Conservation (phyloP, 2,329 filamentous ascomycete species). For the Ophiostoma ulmi region DNA sequence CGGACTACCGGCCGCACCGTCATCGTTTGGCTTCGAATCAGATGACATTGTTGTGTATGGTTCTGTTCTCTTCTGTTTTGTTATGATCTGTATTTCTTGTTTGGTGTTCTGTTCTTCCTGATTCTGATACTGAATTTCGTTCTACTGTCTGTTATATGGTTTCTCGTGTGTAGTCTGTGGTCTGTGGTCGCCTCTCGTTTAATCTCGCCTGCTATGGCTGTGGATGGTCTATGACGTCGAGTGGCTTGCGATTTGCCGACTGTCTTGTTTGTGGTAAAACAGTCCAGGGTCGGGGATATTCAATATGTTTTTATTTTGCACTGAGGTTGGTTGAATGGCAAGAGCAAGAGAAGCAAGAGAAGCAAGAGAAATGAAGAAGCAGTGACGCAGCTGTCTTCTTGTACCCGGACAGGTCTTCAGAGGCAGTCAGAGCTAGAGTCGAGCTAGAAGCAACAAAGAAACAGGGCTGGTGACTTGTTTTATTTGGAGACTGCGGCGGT, state of each 20-base stretch:
- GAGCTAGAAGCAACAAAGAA: slow-evolving; percentile 12
- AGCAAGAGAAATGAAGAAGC: background rate
- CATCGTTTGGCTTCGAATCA: background rate
- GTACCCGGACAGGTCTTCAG: background rate
- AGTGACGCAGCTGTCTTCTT: background rate
- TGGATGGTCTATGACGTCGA: slow-evolving; percentile 16
- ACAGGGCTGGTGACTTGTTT: slow-evolving; percentile 3
- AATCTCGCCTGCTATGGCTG: background rate
- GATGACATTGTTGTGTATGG: background rate
- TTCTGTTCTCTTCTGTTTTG: background rate
- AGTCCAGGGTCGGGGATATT: background rate
- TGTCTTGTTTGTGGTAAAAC: background rate
- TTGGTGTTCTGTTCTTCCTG: background rate
- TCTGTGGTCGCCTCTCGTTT: background rate
- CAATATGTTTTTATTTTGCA: background rate
- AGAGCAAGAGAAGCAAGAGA: background rate
- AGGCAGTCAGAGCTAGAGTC: background rate
- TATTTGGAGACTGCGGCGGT: slow-evolving; percentile 11
- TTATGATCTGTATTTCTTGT: background rate
- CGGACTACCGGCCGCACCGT: background rate
- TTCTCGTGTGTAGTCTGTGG: slow-evolving; percentile 6
- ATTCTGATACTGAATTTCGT: background rate
- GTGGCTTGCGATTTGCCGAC: slow-evolving; percentile 11
- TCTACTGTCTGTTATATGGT: background rate
- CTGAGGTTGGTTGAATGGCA: background rate